These are phyloP conservation scores for Oryza punctata DNA, from an alignment of 176 grass and related monocot genomes.

Conservation along the genomic window DNA sequence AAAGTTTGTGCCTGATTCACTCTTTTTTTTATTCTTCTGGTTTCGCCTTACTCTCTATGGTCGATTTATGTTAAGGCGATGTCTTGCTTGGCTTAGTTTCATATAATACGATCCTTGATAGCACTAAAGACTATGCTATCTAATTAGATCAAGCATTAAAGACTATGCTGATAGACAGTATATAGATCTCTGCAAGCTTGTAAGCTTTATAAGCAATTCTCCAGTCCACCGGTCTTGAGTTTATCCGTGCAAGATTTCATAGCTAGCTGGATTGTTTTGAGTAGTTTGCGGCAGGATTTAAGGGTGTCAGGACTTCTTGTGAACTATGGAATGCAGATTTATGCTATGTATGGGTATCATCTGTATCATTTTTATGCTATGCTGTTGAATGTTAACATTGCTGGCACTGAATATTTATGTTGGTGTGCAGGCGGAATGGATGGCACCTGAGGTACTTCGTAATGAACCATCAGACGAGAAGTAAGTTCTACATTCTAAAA, in stretches of 20 bases:
- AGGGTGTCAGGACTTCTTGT: not conserved
- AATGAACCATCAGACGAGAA: conserved; percentile 98
- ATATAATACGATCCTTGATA: not conserved
- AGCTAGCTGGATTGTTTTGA: conserved; percentile 11
- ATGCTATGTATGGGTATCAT: conserved; percentile 16
- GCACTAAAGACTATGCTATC: not conserved
- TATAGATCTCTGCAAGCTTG: not conserved
- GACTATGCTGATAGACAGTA: not conserved
- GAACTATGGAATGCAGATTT: conserved; percentile 5
- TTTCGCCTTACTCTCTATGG: not conserved
- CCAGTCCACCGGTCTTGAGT: not conserved
- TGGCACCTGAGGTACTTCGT: conserved; percentile 96
- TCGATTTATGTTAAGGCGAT: not conserved
- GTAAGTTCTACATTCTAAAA: conserved; percentile 52
- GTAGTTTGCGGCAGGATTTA: not conserved
- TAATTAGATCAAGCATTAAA: conserved; percentile 12
- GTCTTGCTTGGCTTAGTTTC: not conserved
- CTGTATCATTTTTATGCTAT: conserved; percentile 1
- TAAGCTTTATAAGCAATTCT: not conserved
- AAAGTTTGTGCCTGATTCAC: not conserved
- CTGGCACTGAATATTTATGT: conserved; percentile 27
- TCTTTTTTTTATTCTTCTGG: not conserved
- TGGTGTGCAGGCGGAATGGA: conserved; percentile 92
- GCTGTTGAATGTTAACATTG: conserved; percentile 34
- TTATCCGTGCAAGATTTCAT: not conserved